phyloP scores from a whole-genome alignment of 768 basidiomycete species.

The Podaxis carcinomalis region DNA sequence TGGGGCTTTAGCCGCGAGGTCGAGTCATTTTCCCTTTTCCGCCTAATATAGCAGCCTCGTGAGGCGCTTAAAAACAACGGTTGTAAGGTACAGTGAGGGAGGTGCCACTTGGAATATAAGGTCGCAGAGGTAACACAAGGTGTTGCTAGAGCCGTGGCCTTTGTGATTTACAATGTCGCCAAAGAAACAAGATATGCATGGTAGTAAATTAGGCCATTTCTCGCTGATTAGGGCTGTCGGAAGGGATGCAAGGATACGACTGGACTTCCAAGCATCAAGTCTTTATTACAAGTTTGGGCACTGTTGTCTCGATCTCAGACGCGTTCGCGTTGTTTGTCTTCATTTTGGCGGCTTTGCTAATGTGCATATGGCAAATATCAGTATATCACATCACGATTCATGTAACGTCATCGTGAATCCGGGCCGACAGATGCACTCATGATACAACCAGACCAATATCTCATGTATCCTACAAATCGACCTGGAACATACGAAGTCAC shows the following conservation, averaged over 20 bases:
- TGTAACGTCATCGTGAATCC: not conserved
- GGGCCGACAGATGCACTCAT: too few species aligned
- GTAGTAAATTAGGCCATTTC: not conserved
- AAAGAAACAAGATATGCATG: not conserved
- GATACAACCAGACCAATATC: too few species aligned
- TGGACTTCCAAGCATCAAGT: not conserved
- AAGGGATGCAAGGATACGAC: not conserved
- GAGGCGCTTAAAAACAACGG: not conserved
- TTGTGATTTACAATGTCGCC: not conserved
- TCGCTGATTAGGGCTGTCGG: not conserved
- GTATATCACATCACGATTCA: not conserved
- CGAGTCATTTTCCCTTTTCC: constrained; percentile 7
- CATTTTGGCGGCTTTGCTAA: not conserved
- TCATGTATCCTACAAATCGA: too few species aligned
- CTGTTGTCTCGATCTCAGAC: not conserved
- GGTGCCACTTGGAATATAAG: not conserved
- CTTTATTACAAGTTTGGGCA: constrained; percentile 6
- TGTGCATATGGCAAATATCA: not conserved
- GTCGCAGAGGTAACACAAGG: not conserved
- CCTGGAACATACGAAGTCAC: too few species aligned
- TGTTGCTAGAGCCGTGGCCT: not conserved
- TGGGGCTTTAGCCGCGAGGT: not conserved
- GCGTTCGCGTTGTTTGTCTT: constrained; percentile 1
- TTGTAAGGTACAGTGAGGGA: not conserved
- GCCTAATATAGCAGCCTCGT: not conserved